Evolutionary conservation across 768 basidiomycete genomes (phyloP).

Genomic region (Lactarius quietus): DNA sequence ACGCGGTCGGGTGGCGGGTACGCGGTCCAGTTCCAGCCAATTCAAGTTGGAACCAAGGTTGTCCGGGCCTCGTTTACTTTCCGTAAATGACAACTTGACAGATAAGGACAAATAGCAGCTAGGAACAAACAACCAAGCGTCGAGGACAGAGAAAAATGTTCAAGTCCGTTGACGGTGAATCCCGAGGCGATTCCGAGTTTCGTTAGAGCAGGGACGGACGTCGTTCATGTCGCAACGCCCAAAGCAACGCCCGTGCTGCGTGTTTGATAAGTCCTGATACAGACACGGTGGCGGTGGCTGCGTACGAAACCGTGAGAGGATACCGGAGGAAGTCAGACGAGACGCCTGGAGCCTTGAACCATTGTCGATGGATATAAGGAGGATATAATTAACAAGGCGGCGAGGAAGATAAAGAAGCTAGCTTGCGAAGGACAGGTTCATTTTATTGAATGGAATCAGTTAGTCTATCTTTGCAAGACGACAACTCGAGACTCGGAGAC

Average conservation of each 20-base stretch:
- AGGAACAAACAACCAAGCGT: not conserved
- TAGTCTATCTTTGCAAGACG: not conserved
- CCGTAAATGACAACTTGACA: not conserved
- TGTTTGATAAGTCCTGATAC: not conserved
- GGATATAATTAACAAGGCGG: not conserved
- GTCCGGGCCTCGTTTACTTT: not conserved
- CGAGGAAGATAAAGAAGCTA: not conserved
- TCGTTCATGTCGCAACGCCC: not conserved
- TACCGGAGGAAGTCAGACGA: not conserved
- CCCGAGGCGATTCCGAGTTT: not conserved
- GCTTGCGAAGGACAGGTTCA: not conserved
- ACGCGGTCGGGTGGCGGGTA: no score
- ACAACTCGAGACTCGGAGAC: not conserved
- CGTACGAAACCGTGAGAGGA: no score
- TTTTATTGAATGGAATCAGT: not conserved
- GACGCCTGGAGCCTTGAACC: not conserved
- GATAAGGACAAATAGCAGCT: not conserved
- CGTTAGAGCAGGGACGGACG: not conserved
- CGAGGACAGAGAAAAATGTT: not conserved
- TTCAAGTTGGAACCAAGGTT: not conserved
- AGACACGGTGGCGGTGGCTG: not conserved
- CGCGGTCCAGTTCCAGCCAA: not conserved
- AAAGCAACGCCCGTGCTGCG: not conserved
- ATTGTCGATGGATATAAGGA: not conserved
- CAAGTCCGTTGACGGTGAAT: not conserved